Percentiles rank a stretch among this genome's conserved stretches.
phyloP scores from a whole-genome alignment of 2,329 filamentous ascomycete species.

The Botrytis fragariae region DNA sequence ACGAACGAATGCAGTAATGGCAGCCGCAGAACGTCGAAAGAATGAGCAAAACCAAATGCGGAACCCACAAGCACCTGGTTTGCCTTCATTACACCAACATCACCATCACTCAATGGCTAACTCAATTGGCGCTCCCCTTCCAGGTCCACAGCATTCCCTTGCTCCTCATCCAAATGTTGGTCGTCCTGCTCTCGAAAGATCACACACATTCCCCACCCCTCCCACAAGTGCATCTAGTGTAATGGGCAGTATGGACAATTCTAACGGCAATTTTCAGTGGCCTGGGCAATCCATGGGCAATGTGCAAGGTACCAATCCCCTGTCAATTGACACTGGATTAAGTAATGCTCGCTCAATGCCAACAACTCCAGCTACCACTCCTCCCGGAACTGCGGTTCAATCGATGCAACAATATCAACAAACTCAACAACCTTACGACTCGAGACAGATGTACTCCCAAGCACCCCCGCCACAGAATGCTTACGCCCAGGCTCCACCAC shows the following conservation, averaged over 20 bases:
- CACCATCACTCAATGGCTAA: conserved; percentile 62
- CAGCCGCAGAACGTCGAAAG: conserved; percentile 75
- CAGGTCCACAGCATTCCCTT: conserved; percentile 48
- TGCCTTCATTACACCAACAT: conserved; percentile 68
- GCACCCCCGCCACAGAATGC: conserved; percentile 63
- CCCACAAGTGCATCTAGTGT: conserved; percentile 90
- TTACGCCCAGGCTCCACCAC: conserved; percentile 63
- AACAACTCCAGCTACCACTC: conserved; percentile 86
- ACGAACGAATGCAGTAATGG: conserved; percentile 81
- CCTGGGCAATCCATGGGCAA: conserved; percentile 59
- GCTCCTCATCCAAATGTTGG: conserved; percentile 68
- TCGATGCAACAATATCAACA: conserved; percentile 75
- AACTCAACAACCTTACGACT: conserved; percentile 69
- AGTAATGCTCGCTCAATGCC: conserved; percentile 82
- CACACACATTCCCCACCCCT: conserved; percentile 91
- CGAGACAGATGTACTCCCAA: conserved; percentile 75
- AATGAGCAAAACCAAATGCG: conserved; percentile 66
- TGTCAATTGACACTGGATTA: conserved; percentile 78
- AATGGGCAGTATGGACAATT: conserved; percentile 67
- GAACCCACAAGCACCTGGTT: conserved; percentile 51
- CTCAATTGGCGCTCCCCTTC: conserved; percentile 53
- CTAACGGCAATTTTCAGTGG: conserved; percentile 79
- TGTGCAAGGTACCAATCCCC: conserved; percentile 62
- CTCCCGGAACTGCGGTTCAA: conserved; percentile 73
- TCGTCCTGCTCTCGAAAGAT: conserved; percentile 75